Evolutionary conservation across 495 filamentous ascomycete genomes (phyloP).

Genomic region (Penicillium fimorum): DNA sequence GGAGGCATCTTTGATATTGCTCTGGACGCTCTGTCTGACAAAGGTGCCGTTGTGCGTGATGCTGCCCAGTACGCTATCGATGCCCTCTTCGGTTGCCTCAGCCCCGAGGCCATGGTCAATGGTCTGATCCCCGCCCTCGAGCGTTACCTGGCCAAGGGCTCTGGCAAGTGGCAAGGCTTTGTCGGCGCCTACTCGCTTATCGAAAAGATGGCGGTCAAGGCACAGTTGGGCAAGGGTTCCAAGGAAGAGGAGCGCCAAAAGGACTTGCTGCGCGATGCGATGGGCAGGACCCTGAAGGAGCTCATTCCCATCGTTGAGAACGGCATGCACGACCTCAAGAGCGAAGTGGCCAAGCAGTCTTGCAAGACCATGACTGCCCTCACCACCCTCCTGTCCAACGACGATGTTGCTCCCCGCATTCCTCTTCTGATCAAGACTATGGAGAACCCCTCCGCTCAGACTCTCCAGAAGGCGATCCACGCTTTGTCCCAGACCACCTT

Average conservation of each 20-base stretch:
- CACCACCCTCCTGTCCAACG: slow-evolving; percentile 89
- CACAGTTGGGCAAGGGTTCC: slow-evolving; percentile 75
- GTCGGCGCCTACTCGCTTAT: slow-evolving; percentile 80
- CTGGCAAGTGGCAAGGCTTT: slow-evolving; percentile 93
- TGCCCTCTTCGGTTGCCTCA: slow-evolving; percentile 75
- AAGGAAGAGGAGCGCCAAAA: slow-evolving; percentile 80
- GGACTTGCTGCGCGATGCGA: slow-evolving; percentile 82
- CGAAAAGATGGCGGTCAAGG: slow-evolving; percentile 88
- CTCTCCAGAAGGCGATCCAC: slow-evolving; percentile 91
- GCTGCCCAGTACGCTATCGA: slow-evolving; percentile 93
- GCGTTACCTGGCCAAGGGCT: slow-evolving; percentile 70
- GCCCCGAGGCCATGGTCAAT: slow-evolving; percentile 75
- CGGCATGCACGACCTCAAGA: slow-evolving; percentile 95
- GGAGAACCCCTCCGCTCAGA: slow-evolving; percentile 87
- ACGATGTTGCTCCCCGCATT: slow-evolving; percentile 91
- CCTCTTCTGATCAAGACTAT: slow-evolving; percentile 92
- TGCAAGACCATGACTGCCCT: slow-evolving; percentile 87
- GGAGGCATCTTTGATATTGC: slow-evolving; percentile 68
- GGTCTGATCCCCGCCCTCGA: slow-evolving; percentile 73
- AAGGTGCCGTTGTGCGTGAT: slow-evolving; percentile 82
- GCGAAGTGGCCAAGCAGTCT: slow-evolving; percentile 85
- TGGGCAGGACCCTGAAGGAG: slow-evolving; percentile 87
- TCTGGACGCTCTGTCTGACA: slow-evolving; percentile 87
- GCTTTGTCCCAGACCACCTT: slow-evolving; percentile 98
- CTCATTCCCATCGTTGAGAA: slow-evolving; percentile 90